phyloP scores from a whole-genome alignment of 2,329 filamentous ascomycete species.

The Aspergillus sp. region DNA sequence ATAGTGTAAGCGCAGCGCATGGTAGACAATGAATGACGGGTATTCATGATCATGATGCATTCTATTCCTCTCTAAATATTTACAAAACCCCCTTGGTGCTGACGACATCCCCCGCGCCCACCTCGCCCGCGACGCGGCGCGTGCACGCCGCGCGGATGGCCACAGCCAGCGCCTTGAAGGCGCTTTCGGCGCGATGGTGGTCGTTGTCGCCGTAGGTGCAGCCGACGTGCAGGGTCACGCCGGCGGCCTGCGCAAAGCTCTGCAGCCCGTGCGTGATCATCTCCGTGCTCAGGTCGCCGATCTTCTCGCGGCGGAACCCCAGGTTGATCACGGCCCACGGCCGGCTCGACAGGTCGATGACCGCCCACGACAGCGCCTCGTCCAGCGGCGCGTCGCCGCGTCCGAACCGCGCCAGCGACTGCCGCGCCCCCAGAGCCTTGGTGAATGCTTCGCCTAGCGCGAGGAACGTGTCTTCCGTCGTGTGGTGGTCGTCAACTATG shows the following conservation, averaged over 20 bases:
- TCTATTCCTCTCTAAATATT: neutral
- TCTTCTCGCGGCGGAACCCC: constrained; percentile 84
- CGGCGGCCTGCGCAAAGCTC: constrained; percentile 87
- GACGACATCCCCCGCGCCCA: constrained; percentile 86
- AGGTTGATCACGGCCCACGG: constrained; percentile 82
- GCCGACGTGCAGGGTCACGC: constrained; percentile 93
- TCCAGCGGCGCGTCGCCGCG: constrained; percentile 91
- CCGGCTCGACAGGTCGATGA: constrained; percentile 91
- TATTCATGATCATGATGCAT: neutral
- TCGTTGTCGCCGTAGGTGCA: constrained; percentile 89
- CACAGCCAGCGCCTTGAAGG: constrained; percentile 93
- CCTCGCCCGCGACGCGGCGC: constrained; percentile 70
- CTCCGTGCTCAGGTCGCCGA: constrained; percentile 88
- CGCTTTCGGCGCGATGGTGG: constrained; percentile 93
- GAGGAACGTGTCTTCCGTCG: constrained; percentile 91
- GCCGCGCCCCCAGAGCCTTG: constrained; percentile 70
- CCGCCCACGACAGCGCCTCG: constrained; percentile 88
- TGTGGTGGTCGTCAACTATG: constrained; percentile 96
- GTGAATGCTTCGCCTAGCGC: constrained; percentile 86
- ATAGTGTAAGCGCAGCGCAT: no score
- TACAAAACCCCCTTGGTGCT: constrained; percentile 92
- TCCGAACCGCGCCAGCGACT: constrained; percentile 86
- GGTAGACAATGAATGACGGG: neutral
- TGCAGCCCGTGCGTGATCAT: constrained; percentile 97
- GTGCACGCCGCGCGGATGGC: constrained; percentile 76